phyloP scores from a whole-genome alignment of 176 grass and related monocot genomes.

The Carex kokanica region DNA sequence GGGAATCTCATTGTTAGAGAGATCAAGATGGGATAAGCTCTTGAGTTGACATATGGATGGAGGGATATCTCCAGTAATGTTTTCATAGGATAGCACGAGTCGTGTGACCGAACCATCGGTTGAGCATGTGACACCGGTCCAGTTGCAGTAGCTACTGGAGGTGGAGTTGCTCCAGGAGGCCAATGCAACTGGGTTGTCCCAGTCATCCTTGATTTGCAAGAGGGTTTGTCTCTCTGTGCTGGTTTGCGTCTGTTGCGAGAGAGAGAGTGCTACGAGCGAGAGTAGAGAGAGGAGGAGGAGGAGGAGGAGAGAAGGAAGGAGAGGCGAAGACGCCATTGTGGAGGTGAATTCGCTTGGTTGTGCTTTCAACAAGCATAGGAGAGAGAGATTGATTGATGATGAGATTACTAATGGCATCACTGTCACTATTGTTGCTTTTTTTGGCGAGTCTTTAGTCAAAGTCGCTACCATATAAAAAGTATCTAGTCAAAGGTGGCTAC shows the following conservation, averaged over 20 bases:
- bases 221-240: conserved; percentile 33
- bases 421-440: no score
- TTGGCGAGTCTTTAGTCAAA: no score
- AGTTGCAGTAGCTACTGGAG: conserved; percentile 36
- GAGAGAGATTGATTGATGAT: no score
- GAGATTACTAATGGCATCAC: no score
- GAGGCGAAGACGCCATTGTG: conserved; percentile 29
- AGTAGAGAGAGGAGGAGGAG: conserved; percentile 9
- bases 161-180: conserved; percentile 34
- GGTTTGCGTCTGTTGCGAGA: conserved; percentile 21
- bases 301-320: conserved; percentile 21
- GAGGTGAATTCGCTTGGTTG: conserved; percentile 6
- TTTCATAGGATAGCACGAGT: conserved; percentile 22
- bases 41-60: conserved; percentile 43
- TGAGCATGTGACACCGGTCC: conserved; percentile 45
- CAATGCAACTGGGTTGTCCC: conserved; percentile 39
- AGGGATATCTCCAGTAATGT: conserved; percentile 33
- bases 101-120: conserved; percentile 21
- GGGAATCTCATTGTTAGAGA: conserved; percentile 39
- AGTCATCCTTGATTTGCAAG: conserved; percentile 43
- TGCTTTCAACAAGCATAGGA: no score
- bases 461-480: not conserved
- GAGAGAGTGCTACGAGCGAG: not conserved
- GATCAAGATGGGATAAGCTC: conserved; percentile 37
- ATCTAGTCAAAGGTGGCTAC: not conserved